Evolutionary conservation across 2,329 filamentous ascomycete species (phyloP).

Genomic region (Arthrobotrys sphaeroides): DNA sequence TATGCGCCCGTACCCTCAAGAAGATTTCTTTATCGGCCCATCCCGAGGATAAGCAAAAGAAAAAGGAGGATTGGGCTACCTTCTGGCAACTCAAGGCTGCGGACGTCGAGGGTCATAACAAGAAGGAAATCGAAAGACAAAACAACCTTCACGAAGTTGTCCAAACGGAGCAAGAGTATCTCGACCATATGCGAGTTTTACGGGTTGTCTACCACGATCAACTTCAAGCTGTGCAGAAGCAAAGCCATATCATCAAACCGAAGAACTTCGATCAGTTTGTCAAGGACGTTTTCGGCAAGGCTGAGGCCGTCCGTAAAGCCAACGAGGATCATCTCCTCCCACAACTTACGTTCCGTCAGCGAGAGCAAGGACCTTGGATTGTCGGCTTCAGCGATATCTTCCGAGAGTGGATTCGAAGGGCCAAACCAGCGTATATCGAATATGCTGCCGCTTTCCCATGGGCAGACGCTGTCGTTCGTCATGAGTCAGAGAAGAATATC

Average conservation of each 20-base stretch:
- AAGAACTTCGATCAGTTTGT: constrained; percentile 83
- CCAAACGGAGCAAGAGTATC: constrained; percentile 88
- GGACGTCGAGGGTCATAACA: constrained; percentile 74
- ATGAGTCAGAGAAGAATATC: constrained; percentile 83
- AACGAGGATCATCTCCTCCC: constrained; percentile 93
- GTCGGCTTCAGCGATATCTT: constrained; percentile 96
- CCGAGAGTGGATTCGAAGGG: constrained; percentile 97
- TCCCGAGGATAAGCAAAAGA: constrained; percentile 72
- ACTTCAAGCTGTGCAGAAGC: constrained; percentile 68
- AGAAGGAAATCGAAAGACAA: constrained; percentile 90
- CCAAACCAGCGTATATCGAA: constrained; percentile 85
- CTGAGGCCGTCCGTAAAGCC: constrained; percentile 85
- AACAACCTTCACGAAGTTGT: constrained; percentile 96
- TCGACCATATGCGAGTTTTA: constrained; percentile 87
- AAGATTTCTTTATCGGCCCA: constrained; percentile 88
- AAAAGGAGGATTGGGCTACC: constrained; percentile 84
- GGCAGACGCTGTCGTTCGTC: constrained; percentile 82
- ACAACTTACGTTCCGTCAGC: constrained; percentile 94
- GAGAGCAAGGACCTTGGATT: constrained; percentile 95
- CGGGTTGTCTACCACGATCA: constrained; percentile 82
- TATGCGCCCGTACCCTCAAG: constrained; percentile 92
- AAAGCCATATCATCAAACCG: constrained; percentile 72
- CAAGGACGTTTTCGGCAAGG: constrained; percentile 85
- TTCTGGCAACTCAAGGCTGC: constrained; percentile 87
- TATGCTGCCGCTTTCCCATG: constrained; percentile 89